Evolutionary conservation across 208 protist species (phyloP), one percentile per base, ranked within the genome.

Genomic region (Leishmania gerbilli): DNA sequence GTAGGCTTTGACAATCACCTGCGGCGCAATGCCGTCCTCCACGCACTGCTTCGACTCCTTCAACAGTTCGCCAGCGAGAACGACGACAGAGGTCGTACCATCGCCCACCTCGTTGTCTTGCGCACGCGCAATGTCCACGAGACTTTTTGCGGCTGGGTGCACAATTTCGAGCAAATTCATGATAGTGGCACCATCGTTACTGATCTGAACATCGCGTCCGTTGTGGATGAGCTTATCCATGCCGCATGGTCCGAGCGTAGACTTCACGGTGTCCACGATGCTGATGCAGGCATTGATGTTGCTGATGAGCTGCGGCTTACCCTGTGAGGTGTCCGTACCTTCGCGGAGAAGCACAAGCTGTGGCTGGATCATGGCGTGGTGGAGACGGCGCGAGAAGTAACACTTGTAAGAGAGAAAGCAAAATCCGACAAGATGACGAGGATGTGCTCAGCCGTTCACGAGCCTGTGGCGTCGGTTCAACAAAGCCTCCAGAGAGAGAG

Each of bases 161-260:
- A 99, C 99, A 93, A 99, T 99, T 87, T 99, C 99, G 27, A 99
- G 95, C 53, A 99, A 88, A 85, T 99, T 99, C 96, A 99, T 99
- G 64, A 99, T 99, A 21, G 99, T 99, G 3, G 99, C 99, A 65
- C 99, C 99, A 91, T 99, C 99, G 91, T 99, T 99, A 53, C 99
- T 99, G 83, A 99, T 99, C 51, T 99, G 99, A 34, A 95, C 91
- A 58, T 97, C 94, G 76, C 95, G 90, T 71, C 93, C 92, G 76
- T 97, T 98, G 85, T 99, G 93, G 82, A 99, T 99, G 37, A 99
- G 93, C 92, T 99, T 99, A 88, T 99, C 99, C 99, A 99, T 99
- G 53, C 99, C 99, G 76, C 99, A 97, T 42, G 99, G 99, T 56
- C 99, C 99, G 65, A 99, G 92, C 15, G 97, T 99, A n/a, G 97